Evolutionary conservation across 345 rosid genomes (phyloP), one percentile per base, ranked within the genome.

Genomic region (Ceriops zippeliana): DNA sequence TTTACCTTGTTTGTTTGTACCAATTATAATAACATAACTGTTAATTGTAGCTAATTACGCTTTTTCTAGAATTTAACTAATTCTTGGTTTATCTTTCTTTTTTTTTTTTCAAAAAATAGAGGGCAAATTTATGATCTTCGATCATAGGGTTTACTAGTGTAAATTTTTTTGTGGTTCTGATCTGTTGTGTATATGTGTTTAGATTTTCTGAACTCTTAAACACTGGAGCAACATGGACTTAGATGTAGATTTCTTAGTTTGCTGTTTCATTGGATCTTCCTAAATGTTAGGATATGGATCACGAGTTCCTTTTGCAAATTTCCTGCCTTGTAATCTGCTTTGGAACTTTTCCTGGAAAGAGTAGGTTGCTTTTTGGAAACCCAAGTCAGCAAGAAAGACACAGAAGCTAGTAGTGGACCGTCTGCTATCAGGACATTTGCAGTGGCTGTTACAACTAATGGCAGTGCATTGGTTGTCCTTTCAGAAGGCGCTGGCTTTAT

Each of bases 281-380:
- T 69, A 6, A 35, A 20, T 52, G 52, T 38, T 62, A 93, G 98
- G 91, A 83, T 37, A 75, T 61, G 57, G 87, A 83, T 60, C 83
- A 96, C 63, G 98, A 93, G 81, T 91, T 93, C 76, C 87, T 93
- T 54, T 62, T 91, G 75, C 86, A 96, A 42, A 91, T 93, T 96
- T 93, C 98, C 0, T 37, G 42, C 42, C 42, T 35, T 35, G 38
- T 35, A 35, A 1, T 35, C 38, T 35, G 38, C 38, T 35, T 35
- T 35, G 38, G 38, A 8, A 35, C 2, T 37, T 37, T 37, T 37
- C 42, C 42, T 37, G 42, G 38, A 35, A 35, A 35, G 38, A 35
- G 9, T 35, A 1, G 38, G 10, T 35, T 35, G 10, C 38, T 7
- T 35, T 35, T 35, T 7, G 38, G 38, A 35, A 35, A 35, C 38